Percentiles rank a stretch among this genome's conserved stretches.
These are phyloP conservation scores for Lentinula raphanica DNA, from an alignment of 768 basidiomycete species.

Conservation along the genomic window DNA sequence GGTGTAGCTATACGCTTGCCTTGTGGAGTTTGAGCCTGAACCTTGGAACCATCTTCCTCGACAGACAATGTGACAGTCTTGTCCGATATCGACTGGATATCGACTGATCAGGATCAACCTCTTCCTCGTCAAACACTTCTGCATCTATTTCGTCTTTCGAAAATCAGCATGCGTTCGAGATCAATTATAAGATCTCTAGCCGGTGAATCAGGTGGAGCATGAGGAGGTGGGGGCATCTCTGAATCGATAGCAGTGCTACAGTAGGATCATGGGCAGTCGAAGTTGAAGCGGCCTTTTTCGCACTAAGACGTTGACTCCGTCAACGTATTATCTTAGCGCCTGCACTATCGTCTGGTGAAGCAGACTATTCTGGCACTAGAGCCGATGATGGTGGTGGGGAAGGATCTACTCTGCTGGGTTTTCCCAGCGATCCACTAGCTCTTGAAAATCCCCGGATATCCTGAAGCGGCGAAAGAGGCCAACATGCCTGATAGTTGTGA, in stretches of 20 bases:
- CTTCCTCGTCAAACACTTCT: conserved; percentile 84
- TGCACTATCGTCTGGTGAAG: conserved; percentile 19
- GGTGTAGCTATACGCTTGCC: conserved; percentile 94
- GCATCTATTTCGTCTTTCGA: conserved; percentile 85
- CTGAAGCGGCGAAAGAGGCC: conserved; percentile 77
- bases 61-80: conserved; percentile 85
- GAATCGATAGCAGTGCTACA: conserved; percentile 15
- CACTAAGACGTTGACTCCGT: conserved; percentile 80
- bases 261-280: neutral
- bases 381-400: conserved; percentile 25
- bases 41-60: conserved; percentile 84
- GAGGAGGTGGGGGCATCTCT: conserved; percentile 21
- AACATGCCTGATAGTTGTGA: conserved; percentile 83
- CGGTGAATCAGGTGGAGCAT: conserved; percentile 33
- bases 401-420: conserved; percentile 19
- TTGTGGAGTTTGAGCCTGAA: conserved; percentile 95
- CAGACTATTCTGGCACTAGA: conserved; percentile 24
- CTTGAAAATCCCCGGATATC: conserved; percentile 49
- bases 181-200: conserved; percentile 59
- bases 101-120: conserved; percentile 64
- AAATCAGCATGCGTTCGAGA: conserved; percentile 67
- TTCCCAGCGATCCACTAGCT: conserved; percentile 21
- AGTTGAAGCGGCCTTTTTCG: conserved; percentile 39
- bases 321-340: conserved; percentile 54
- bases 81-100: too few relatives aligned